Percentiles rank a stretch among this genome's conserved stretches.
Conservation (phyloP, 2,329 filamentous ascomycete genomes). For the Sporothrix protearum region DNA sequence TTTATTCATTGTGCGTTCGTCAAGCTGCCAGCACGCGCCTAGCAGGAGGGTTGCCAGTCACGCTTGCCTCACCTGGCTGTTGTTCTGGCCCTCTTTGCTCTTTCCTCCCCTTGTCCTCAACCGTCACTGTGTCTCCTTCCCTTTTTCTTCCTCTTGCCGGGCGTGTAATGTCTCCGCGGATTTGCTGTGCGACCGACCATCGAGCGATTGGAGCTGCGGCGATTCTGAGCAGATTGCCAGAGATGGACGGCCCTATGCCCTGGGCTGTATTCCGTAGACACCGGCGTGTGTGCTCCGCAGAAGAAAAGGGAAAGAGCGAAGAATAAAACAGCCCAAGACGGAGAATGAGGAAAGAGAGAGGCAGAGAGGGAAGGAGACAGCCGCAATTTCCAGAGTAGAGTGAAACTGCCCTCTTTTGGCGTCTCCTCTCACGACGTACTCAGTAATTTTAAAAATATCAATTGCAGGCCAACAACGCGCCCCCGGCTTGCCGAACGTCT, state of each 20-base stretch:
- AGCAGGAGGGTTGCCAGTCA: too few species aligned
- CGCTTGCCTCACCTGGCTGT: background rate
- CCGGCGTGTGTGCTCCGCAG: background rate
- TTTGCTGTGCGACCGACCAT: background rate
- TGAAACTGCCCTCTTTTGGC: background rate
- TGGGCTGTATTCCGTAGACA: background rate
- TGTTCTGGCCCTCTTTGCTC: background rate
- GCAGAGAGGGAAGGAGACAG: background rate
- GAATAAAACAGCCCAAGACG: background rate
- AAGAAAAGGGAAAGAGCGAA: background rate
- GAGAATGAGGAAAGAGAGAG: background rate
- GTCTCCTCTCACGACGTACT: background rate
- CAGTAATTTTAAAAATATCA: slow-evolving; percentile 17
- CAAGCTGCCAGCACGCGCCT: background rate
- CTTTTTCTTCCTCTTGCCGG: background rate
- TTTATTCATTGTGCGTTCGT: too few species aligned
- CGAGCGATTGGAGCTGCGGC: slow-evolving; percentile 1
- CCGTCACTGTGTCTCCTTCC: background rate
- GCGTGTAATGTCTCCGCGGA: background rate
- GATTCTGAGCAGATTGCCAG: slow-evolving; percentile 1
- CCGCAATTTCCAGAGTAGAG: slow-evolving; percentile 9
- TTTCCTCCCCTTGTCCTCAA: background rate
- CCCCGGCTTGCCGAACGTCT: slow-evolving; percentile 9
- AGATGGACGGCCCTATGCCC: background rate
- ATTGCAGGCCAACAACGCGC: background rate